Conservation (phyloP, 352 stramenopile species). For the Phytopythium delawarense region DNA sequence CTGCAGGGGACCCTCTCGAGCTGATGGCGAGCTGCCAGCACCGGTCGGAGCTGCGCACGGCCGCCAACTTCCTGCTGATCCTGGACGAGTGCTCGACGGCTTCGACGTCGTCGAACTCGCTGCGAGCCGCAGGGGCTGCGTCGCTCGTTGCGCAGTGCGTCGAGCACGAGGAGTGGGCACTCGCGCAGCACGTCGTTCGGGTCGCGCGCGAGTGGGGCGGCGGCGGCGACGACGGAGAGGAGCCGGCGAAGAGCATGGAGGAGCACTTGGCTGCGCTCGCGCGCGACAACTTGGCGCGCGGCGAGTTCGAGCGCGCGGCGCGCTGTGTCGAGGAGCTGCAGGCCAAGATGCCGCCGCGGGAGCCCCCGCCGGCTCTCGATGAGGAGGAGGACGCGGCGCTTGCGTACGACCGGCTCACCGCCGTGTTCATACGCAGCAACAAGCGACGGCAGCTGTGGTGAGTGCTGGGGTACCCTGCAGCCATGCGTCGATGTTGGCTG, state of each 20-base stretch:
- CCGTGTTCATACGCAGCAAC: constrained; percentile 40
- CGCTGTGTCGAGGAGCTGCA: constrained; percentile 59
- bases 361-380: constrained; percentile 19
- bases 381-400: constrained; percentile 12
- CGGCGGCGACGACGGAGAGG: constrained; percentile 8
- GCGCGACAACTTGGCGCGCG: constrained; percentile 51
- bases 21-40: constrained; percentile 58
- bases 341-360: constrained; percentile 41
- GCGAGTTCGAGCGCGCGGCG: constrained; percentile 66
- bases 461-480: neutral
- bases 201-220: constrained; percentile 76
- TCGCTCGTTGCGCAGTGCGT: constrained; percentile 67
- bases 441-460: constrained; percentile 42
- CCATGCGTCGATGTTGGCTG: neutral
- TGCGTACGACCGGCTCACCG: constrained; percentile 27
- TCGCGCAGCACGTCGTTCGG: constrained; percentile 75
- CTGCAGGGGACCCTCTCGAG: constrained; percentile 60
- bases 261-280: constrained; percentile 49
- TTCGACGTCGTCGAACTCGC: constrained; percentile 18
- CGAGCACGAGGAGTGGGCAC: constrained; percentile 68
- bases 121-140: constrained; percentile 50
- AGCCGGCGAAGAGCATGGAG: constrained; percentile 40
- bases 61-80: constrained; percentile 81
- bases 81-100: constrained; percentile 61
- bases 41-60: constrained; percentile 66